Base-by-base conservation (phyloP, 352 stramenopile species). In the Aphanomyces stellatus region DNA sequence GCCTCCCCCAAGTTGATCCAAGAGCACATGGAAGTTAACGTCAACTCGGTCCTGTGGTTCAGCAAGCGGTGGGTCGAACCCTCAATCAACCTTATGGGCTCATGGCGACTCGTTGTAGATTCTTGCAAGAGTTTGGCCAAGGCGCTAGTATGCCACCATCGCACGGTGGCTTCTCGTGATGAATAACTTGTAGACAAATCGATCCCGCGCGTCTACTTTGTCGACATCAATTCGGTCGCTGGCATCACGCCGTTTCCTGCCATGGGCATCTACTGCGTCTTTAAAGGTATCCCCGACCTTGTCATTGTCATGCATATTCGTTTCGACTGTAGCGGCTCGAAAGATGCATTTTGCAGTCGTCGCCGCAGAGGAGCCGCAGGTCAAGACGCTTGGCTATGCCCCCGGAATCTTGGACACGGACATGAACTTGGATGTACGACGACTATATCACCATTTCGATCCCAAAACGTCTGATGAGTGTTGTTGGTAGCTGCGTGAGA, bases 191-290 rank as follows among this genome's bases (percentile, higher is more conserved):
- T 51, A 30, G 40, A 5, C 8, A 25, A 22, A 27, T 30, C 69
- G 17, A 33, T n/a, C 51, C 62, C 88, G 37, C 37, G 37, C 40
- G 74, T 96, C 49, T 51, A 51, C 42, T 51, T 57, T 13, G 59
- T 95, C 33, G 96, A 96, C 60, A 80, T 96, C 51, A 93, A 85
- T 34, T 96, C 87, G 30, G 73, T 96, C 13, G 88, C 79, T 53
- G 87, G 79, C 28, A 81, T 96, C 51, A 65, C 90, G 67, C 78
- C 88, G 11, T 92, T 92, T 65, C 72, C 77, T 67, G 88, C 83
- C 25, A 87, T 89, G 46, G 77, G 80, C 30, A 71, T 87, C 31
- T 96, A 96, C 62, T 95, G 87, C 69, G 81, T 79, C 8, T 78
- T 83, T 51, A 96, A 96, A 62, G 72, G 60, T 67, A 35, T 43